Evolutionary conservation across 2,329 filamentous ascomycete species (phyloP).

Genomic region (Neofusicoccum cordaticola): DNA sequence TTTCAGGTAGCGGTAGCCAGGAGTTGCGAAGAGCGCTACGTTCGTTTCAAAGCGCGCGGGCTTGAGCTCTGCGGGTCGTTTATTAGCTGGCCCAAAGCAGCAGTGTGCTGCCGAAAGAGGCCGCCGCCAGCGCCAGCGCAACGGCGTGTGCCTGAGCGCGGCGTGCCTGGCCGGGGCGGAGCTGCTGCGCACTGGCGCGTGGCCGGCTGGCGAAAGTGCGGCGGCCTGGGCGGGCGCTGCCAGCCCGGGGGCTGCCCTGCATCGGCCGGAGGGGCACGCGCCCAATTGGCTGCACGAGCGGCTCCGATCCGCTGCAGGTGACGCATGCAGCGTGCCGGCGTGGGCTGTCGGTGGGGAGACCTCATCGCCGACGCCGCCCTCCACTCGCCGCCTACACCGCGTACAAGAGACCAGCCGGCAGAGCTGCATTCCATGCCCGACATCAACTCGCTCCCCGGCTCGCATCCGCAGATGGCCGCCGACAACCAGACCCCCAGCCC

Average conservation of each 20-base stretch:
- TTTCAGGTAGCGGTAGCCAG: constrained; percentile 3
- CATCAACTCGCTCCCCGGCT: constrained; percentile 58
- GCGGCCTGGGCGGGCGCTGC: too few relatives aligned
- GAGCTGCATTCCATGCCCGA: constrained; percentile 46
- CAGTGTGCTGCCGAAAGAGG: neutral
- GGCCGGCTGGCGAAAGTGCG: neutral
- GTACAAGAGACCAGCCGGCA: neutral
- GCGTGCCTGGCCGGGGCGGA: neutral
- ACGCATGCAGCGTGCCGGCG: constrained; percentile 7
- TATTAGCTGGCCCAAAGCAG: neutral
- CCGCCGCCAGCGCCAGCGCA: too few relatives aligned
- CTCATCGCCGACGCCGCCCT: neutral
- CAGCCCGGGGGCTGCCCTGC: too few relatives aligned
- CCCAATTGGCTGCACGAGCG: too few relatives aligned
- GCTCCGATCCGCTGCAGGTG: neutral
- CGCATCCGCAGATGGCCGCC: constrained; percentile 37
- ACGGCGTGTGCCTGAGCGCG: neutral
- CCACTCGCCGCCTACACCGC: neutral
- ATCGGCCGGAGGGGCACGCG: too few relatives aligned
- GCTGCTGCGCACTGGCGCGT: neutral
- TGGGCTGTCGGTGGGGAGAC: constrained; percentile 14
- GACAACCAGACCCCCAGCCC: constrained; percentile 5
- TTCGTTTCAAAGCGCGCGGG: neutral
- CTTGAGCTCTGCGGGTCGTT: neutral
- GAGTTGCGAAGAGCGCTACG: neutral